Conservation (phyloP, 208 protist species). For the Phytomonas francai region DNA sequence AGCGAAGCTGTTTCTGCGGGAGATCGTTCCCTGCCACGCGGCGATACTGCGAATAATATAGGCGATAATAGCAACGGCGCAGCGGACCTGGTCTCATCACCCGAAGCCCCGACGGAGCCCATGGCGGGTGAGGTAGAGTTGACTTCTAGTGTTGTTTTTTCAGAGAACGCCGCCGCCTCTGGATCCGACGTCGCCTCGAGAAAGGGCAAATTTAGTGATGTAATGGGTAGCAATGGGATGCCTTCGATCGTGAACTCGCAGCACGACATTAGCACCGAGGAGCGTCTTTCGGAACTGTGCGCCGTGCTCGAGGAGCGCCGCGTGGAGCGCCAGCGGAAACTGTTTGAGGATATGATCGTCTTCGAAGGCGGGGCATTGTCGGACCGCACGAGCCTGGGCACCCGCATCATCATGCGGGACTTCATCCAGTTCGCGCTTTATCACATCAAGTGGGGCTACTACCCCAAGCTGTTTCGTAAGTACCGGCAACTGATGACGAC, state of each 20-base stretch:
- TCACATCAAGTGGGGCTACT: constrained; percentile 84
- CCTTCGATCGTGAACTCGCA: constrained; percentile 45
- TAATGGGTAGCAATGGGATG: constrained; percentile 11
- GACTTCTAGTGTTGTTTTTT: background rate
- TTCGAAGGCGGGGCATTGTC: constrained; percentile 77
- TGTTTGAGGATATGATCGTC: constrained; percentile 79
- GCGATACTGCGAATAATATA: background rate
- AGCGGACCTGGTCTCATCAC: background rate
- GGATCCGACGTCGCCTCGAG: background rate
- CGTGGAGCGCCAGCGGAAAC: constrained; percentile 44
- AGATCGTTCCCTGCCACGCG: background rate
- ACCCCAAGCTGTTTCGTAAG: constrained; percentile 80
- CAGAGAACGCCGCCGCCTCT: background rate
- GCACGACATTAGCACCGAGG: constrained; percentile 42
- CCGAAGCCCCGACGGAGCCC: background rate
- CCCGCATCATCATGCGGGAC: constrained; percentile 72
- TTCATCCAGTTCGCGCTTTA: constrained; percentile 86
- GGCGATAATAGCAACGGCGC: background rate
- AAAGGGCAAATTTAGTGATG: background rate
- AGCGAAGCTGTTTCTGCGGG: too few species aligned
- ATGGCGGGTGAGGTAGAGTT: background rate
- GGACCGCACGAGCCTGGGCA: constrained; percentile 61
- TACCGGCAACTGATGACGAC: constrained; percentile 80
- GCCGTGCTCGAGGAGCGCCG: constrained; percentile 51
- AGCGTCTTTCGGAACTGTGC: constrained; percentile 30